A percentile compares a stretch with the other conserved stretches of the same genome.
Conservation (phyloP, 495 filamentous ascomycete species). For the Choiromyces venosus region DNA sequence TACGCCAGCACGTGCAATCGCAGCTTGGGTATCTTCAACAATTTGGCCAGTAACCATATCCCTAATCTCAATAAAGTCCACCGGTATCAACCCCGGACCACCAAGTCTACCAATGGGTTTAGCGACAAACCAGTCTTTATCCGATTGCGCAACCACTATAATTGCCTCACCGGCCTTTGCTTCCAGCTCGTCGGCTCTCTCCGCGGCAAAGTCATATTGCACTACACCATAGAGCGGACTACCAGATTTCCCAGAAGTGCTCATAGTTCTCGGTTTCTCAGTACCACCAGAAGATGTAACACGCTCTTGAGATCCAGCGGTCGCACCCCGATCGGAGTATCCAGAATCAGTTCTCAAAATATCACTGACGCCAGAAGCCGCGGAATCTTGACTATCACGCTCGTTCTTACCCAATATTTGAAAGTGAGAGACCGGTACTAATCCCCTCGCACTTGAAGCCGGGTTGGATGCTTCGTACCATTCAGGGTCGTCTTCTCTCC, state of each 20-base stretch:
- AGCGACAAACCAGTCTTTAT: conserved; percentile 98
- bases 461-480: conserved; percentile 99
- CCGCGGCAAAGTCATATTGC: conserved; percentile 93
- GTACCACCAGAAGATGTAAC: conserved; percentile 25
- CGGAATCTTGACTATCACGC: conserved; percentile 77
- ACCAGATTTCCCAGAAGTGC: conserved; percentile 58
- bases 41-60: conserved; percentile 85
- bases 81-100: conserved; percentile 90
- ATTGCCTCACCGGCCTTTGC: conserved; percentile 93
- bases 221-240: conserved; percentile 95
- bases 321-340: conserved; percentile 58
- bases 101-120: conserved; percentile 94
- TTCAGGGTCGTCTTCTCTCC: conserved; percentile 84
- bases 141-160: conserved; percentile 98
- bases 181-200: conserved; percentile 89
- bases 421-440: conserved; percentile 91
- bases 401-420: conserved; percentile 85
- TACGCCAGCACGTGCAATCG: conserved; percentile 82
- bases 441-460: conserved; percentile 74
- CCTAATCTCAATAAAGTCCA: conserved; percentile 92
- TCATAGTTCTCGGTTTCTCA: conserved; percentile 42
- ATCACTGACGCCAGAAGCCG: conserved; percentile 56
- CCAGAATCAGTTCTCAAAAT: conserved; percentile 64
- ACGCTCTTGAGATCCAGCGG: conserved; percentile 38
- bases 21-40: conserved; percentile 76